phyloP scores from a whole-genome alignment of 129 eudicot genomes.

The Calendula officinalis region DNA sequence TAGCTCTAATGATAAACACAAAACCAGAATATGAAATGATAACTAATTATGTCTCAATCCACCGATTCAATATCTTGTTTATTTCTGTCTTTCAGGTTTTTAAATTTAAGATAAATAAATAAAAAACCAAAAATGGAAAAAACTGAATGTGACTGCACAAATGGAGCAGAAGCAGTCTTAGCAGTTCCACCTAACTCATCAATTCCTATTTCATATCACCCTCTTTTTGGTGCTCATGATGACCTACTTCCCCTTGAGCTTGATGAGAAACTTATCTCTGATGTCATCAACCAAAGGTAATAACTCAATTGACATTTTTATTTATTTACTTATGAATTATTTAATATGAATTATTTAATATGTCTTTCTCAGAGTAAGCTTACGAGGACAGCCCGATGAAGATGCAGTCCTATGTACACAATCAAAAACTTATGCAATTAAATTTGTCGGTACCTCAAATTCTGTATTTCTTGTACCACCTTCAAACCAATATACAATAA shows the following conservation, averaged over 20 bases:
- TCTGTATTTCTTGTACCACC: constrained; percentile 90
- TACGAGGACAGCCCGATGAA: constrained; percentile 87
- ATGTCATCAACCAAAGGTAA: constrained; percentile 69
- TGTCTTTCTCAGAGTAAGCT: constrained; percentile 46
- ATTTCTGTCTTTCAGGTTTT: constrained; percentile 9
- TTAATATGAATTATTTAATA: not conserved
- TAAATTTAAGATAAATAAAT: constrained; percentile 16
- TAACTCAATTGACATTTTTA: constrained; percentile 1
- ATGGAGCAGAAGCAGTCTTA: constrained; percentile 83
- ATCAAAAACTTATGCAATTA: constrained; percentile 80
- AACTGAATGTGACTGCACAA: constrained; percentile 20
- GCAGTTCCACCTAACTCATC: constrained; percentile 61
- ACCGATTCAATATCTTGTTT: not conserved
- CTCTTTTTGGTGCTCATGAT: constrained; percentile 74
- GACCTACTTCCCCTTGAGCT: constrained; percentile 83
- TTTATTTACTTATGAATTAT: not conserved
- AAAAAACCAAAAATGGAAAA: constrained; percentile 36
- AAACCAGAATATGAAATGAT: constrained; percentile 1
- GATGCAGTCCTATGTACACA: constrained; percentile 92
- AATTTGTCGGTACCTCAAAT: constrained; percentile 92
- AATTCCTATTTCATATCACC: constrained; percentile 70
- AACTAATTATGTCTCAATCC: constrained; percentile 3
- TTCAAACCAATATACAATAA: constrained; percentile 32
- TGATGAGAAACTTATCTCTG: constrained; percentile 91
- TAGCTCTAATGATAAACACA: not conserved